Evolutionary conservation across 2,329 filamentous ascomycete species (phyloP).

Genomic region (Pseudogymnoascus sp.): DNA sequence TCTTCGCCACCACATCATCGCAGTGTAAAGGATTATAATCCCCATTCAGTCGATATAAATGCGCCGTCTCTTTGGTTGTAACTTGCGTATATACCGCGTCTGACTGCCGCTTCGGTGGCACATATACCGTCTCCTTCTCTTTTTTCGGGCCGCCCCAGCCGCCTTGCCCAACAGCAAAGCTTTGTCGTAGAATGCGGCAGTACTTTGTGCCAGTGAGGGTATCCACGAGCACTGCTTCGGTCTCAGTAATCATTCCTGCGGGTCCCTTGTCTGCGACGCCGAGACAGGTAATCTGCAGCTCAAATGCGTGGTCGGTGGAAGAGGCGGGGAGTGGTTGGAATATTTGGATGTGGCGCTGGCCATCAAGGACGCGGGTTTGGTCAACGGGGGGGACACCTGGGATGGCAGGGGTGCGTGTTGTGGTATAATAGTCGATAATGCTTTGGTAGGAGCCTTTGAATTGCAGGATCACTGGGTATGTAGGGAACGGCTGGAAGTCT

Average conservation of each 20-base stretch:
- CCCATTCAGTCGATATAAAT: conserved; percentile 41
- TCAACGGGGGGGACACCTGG: conserved; percentile 37
- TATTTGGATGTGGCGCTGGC: conserved; percentile 36
- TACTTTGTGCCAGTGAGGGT: conserved; percentile 34
- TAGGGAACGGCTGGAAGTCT: neutral
- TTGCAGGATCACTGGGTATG: conserved; percentile 36
- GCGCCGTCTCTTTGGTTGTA: conserved; percentile 34
- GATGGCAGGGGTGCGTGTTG: conserved; percentile 30
- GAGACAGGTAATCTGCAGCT: conserved; percentile 35
- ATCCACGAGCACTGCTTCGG: conserved; percentile 35
- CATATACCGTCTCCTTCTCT: conserved; percentile 28
- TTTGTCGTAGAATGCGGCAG: conserved; percentile 33
- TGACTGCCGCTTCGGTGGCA: conserved; percentile 31
- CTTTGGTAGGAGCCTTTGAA: conserved; percentile 42
- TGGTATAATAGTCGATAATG: conserved; percentile 37
- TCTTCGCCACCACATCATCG: conserved; percentile 36
- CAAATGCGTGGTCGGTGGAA: conserved; percentile 32
- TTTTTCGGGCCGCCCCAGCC: conserved; percentile 39
- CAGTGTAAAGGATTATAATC: conserved; percentile 45
- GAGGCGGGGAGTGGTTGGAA: conserved; percentile 32
- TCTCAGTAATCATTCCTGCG: conserved; percentile 38
- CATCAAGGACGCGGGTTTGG: conserved; percentile 36
- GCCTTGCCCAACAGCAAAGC: conserved; percentile 41
- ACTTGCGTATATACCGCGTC: conserved; percentile 34
- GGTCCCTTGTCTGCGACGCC: conserved; percentile 41